Base-by-base conservation (phyloP, 108 stramenopile species). In the Mediolabrus comicus region DNA sequence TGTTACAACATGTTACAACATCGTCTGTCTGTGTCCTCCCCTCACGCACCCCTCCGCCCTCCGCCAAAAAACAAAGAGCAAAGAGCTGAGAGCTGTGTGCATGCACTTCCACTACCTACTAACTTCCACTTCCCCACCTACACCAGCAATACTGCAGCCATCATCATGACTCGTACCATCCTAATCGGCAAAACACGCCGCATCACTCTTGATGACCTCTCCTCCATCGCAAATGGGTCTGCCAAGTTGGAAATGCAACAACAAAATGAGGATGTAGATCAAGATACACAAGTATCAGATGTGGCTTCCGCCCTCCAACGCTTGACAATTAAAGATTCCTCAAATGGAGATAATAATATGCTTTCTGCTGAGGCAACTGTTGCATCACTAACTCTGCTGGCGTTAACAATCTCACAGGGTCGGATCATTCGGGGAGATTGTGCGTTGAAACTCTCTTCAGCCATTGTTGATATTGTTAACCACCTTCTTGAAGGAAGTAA, bases 111-210 rank as follows among this genome's bases (percentile, higher is more conserved):
- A n/a, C n/a, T n/a, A n/a, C n/a, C n/a, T n/a, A n/a, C n/a, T n/a
- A n/a, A n/a, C n/a, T n/a, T n/a, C n/a, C n/a, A n/a, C n/a, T n/a
- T n/a, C 41, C 41, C n/a, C 17, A 3, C 39, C 36, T 38, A 38
- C 36, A 38, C 36, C 36, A 38, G 36, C 4, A 3, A 38, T 13
- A 41, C 10, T 11, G 16, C 39, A 41, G 54, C 65, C 11, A 30
- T 0, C 8, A 31, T 69, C 68, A 71, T 71, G 70, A 71, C 70
- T 22, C 59, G 54, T 46, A 73, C 69, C 33, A 69, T 81, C 58
- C 71, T 77, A 58, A 55, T 81, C 52, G 80, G 80, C 39, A 77
- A 77, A 62, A 54, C 62, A 19, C 80, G 80, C n/a, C 75, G 80
- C 46, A 67, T 81, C 53, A 81, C 80, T 41, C 75, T 81, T 60